phyloP scores from a whole-genome alignment of 768 basidiomycete genomes.

The Boletellus ananas region DNA sequence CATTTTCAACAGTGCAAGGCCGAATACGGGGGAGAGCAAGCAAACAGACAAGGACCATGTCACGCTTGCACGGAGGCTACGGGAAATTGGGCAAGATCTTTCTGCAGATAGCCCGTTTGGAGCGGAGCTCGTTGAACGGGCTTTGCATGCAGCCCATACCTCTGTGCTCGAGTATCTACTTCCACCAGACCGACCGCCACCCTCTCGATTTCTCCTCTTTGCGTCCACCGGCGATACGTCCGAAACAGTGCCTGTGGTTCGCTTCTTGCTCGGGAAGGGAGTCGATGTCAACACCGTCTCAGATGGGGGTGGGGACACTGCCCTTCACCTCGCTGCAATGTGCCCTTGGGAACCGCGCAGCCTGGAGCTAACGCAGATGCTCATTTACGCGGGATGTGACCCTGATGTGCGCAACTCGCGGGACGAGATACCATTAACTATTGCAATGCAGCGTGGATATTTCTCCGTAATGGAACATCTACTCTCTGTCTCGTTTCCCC shows the following conservation, averaged over 20 bases:
- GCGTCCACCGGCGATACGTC: background rate
- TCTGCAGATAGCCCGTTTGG: background rate
- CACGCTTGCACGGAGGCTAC: background rate
- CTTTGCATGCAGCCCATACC: background rate
- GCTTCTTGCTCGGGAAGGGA: slow-evolving; percentile 1
- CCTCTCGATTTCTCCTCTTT: background rate
- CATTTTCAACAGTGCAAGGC: background rate
- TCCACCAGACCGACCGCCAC: background rate
- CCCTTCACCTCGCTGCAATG: too few relatives aligned
- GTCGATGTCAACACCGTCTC: background rate
- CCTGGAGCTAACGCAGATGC: too few relatives aligned
- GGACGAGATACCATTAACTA: too few relatives aligned
- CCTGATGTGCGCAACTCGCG: too few relatives aligned
- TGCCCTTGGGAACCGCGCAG: too few relatives aligned
- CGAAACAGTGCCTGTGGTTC: background rate
- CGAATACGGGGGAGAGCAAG: background rate
- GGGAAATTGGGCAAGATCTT: background rate
- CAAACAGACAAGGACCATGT: background rate
- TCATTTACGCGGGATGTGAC: too few relatives aligned
- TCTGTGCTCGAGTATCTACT: background rate
- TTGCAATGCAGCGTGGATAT: background rate
- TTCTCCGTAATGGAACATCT: background rate
- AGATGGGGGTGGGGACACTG: background rate
- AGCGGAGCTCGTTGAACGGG: background rate
- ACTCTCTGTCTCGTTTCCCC: background rate